Base-by-base conservation (phyloP, 2,329 filamentous ascomycete species). In the Drechslera avenae region DNA sequence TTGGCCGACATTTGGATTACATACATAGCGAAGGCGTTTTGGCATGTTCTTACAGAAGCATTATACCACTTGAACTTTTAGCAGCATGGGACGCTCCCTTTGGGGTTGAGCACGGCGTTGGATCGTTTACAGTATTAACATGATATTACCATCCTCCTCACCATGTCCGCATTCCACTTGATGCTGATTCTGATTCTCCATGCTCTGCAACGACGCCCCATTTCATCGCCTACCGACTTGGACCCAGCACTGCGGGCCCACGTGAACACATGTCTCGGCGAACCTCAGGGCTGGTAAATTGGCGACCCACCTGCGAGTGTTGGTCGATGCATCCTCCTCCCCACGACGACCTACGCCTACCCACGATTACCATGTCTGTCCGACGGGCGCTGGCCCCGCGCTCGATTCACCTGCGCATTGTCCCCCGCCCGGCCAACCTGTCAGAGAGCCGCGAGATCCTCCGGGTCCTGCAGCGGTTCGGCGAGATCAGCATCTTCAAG, bases 391-490 rank as follows among this genome's bases (percentile, higher is more conserved):
- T 76, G 21, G 62, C 73, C n/a, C 62, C 63, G 39, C 75, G 77
- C 40, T 76, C 75, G 8, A 68, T 82, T 6, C 77, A 81, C 54
- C 50, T 82, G 47, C 72, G 73, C 46, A 76, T 81, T 46, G 64
- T 73, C 14, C 79, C 79, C 3, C 75, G 77, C 1, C 77, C 78
- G 0, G 68, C 76, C 18, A 77, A 76, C 55, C 60, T 81, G 19
- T 73, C 72, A n/a, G 79, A 81, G 48, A 79, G 77, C 46, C 74
- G 79, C 37, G 75, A 80, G 57, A 74, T 82, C 33, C 65, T 79
- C 34, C 73, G 75, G 31, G 64, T 81, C 44, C 64, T 81, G 46
- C 75, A 78, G 54, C 71, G 73, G 44, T 81, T 79, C 55, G 79
- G 79, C 32, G 76, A 80, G 42, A 69, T 82, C 36, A 74, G 74